Base-by-base conservation (phyloP, 805 yeast species). In the Wickerhamomyces queroliae region DNA sequence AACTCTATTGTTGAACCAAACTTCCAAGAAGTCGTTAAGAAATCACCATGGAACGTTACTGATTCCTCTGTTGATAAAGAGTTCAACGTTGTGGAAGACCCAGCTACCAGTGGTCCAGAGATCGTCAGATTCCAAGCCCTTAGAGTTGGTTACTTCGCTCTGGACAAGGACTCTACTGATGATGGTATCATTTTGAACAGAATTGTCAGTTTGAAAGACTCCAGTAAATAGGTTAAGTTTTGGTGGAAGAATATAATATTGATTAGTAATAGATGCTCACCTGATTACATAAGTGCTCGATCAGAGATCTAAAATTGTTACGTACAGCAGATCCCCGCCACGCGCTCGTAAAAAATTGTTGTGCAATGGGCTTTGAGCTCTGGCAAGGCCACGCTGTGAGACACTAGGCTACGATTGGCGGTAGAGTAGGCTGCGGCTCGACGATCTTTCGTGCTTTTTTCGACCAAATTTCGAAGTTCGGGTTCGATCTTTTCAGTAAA, bases 91-190 rank as follows among this genome's bases (percentile, higher is more conserved):
- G 70, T 74, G 50, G 97, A 93, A 60, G 72, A 74, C 44, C 63
- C 64, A 29, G 72, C 72, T 25, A 65, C 71, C 46, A 63, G 72
- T 17, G 74, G 78, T 4, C 76, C 79, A 34, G 95, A 90, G 61
- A 76, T 90, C n/a, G 88, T 86, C 24, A 78, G 99, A 64, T 93
- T 93, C 88, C 99, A 93, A 69, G 99, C 96, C 23, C 76, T 93
- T 63, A 80, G 99, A 67, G 91, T 87, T 34, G 99, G 99, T 23
- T 93, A 93, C 64, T 93, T 89, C 76, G 81, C 96, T 56, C 62
- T 88, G 60, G 99, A 93, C 61, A 76, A 74, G 50, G 97, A 91
- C 47, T 66, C 86, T 41, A 65, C 71, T 9, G 71, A 66, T 16
- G 81, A 76, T 22, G 70, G 67, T 43, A 65, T 90, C 47, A 73